Percentiles rank a stretch among this genome's conserved stretches.
These are phyloP conservation scores for Cryptococcus deneoformans DNA, from an alignment of 1,284 basidiomycete genomes.

Conservation along the genomic window DNA sequence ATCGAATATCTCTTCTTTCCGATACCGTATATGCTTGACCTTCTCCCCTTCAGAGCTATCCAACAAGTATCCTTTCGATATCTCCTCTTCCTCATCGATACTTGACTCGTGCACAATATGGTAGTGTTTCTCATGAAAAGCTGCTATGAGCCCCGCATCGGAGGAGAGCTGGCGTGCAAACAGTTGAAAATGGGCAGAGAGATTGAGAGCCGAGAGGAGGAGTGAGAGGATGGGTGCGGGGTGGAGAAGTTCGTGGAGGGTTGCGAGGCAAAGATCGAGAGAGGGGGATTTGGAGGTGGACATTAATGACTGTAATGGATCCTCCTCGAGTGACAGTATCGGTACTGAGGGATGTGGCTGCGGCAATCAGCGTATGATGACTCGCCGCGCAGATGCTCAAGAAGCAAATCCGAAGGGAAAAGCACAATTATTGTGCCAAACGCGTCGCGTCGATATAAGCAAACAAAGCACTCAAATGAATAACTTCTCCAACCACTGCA, in stretches of 20 bases:
- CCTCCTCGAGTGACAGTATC: no score
- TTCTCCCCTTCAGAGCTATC: slow-evolving; percentile 12
- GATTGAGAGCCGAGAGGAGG: slow-evolving; percentile 24
- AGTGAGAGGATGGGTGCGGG: slow-evolving; percentile 16
- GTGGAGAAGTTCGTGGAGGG: slow-evolving; percentile 15
- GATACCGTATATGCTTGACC: slow-evolving; percentile 2
- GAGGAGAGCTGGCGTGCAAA: slow-evolving; percentile 11
- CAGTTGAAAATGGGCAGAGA: slow-evolving; percentile 33
- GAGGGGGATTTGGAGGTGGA: not conserved
- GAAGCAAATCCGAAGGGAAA: no score
- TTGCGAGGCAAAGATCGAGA: not conserved
- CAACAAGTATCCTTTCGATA: slow-evolving; percentile 6
- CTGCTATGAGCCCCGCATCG: slow-evolving; percentile 19
- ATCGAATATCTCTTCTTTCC: slow-evolving; percentile 17
- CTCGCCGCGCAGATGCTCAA: no score
- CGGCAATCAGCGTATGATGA: no score
- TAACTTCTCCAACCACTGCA: no score
- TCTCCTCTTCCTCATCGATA: slow-evolving; percentile 2
- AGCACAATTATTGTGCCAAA: no score
- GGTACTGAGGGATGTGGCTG: no score
- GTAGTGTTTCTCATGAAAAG: slow-evolving; percentile 1
- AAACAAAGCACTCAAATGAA: no score
- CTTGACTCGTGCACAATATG: not conserved
- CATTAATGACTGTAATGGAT: no score
- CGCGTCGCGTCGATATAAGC: no score